Percentiles rank a stretch among this genome's conserved stretches.
These are phyloP conservation scores for Acanthamoeba castellanii DNA, from an alignment of 208 protist genomes.

Conservation along the genomic window DNA sequence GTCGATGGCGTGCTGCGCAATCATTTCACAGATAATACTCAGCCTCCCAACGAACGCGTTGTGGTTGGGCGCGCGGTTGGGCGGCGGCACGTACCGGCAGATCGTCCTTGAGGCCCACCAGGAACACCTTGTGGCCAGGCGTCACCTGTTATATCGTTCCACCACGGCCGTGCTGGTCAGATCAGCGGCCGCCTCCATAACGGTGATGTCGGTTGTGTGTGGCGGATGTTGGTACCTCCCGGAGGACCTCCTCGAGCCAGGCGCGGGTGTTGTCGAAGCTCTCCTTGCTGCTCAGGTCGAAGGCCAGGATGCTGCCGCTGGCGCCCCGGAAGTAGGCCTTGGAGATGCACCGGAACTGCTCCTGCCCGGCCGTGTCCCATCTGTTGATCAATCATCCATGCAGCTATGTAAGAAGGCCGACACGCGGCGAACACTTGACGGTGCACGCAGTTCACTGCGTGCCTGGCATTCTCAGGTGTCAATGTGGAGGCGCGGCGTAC, in stretches of 20 bases:
- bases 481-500: neutral
- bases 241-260: conserved; percentile 38
- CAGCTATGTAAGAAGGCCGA: neutral
- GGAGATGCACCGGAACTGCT: conserved; percentile 47
- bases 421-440: too few species aligned
- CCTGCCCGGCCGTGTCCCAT: conserved; percentile 27
- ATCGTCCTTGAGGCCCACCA: conserved; percentile 22
- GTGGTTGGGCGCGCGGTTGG: neutral
- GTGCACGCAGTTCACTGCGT: too few species aligned
- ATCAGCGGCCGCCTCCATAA: too few species aligned
- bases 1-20: conserved; percentile 37
- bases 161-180: neutral
- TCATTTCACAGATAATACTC: too few species aligned
- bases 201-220: too few species aligned
- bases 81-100: neutral
- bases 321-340: conserved; percentile 25
- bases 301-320: conserved; percentile 6
- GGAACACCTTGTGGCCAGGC: conserved; percentile 16
- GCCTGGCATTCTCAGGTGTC: neutral
- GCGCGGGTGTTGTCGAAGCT: conserved; percentile 35
- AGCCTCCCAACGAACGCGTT: neutral
- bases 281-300: neutral
- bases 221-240: neutral
- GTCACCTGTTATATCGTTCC: neutral
- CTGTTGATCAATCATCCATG: neutral